These are phyloP conservation scores for Cystobasidium onofrii DNA, from an alignment of 768 basidiomycete species.

Conservation along the genomic window DNA sequence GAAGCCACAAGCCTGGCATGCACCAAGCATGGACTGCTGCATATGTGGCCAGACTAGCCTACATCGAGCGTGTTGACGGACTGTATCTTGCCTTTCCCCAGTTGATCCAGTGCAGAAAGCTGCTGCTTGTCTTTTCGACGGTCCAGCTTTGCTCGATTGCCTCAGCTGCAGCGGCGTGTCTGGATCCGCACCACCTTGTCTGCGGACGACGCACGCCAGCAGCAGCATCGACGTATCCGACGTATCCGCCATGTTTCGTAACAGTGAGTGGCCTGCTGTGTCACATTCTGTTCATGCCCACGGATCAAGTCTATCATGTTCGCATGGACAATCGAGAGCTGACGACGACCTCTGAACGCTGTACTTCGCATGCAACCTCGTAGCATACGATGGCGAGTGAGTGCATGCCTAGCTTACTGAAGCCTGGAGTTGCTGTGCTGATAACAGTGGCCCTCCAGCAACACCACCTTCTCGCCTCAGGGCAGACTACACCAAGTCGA, in stretches of 20 bases:
- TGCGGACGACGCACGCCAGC: not conserved
- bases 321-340: not conserved
- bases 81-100: too few relatives aligned
- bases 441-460: not conserved
- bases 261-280: not conserved
- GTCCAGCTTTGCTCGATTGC: not conserved
- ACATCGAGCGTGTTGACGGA: too few relatives aligned
- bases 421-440: not conserved
- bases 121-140: too few relatives aligned
- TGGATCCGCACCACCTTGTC: not conserved
- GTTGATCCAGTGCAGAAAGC: not conserved
- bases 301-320: not conserved
- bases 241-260: slow-evolving; percentile 18
- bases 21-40: too few relatives aligned
- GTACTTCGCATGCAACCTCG: not conserved
- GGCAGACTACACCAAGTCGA: slow-evolving; percentile 65
- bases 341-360: not conserved
- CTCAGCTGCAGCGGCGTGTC: too few relatives aligned
- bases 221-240: not conserved
- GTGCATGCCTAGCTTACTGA: not conserved
- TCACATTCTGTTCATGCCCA: not conserved
- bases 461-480: slow-evolving; percentile 88
- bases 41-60: too few relatives aligned
- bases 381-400: slow-evolving; percentile 32
- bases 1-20: too few relatives aligned